Evolutionary conservation across 352 stramenopile species (phyloP), one percentile per base, ranked within the genome.

Genomic region (Globisporangium solare): DNA sequence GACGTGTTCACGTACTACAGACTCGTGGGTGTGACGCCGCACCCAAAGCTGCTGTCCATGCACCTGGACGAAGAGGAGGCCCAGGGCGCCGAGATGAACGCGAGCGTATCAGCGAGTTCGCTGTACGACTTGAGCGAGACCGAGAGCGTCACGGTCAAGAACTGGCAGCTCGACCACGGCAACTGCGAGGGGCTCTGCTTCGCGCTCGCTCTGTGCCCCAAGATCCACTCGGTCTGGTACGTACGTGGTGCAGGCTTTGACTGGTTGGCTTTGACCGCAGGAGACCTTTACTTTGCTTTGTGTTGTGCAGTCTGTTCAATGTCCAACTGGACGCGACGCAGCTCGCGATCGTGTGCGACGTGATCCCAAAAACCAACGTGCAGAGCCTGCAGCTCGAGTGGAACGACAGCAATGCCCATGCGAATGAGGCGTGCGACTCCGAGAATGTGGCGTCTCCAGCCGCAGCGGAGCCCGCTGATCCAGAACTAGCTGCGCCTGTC

Each of bases 131-230:
- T 89, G 40, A 74, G 66, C 32, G 82, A 92, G 35, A 63, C 83
- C 12, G 80, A 89, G 46, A 64, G 68, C 5, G 52, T 90, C 10
- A 64, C 37, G 2, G 48, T 92, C 35, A 81, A 79, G 50, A 76
- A 90, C 60, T 89, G 83, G 83, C 68, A 73, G 47, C 58, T 92
- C 0, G 83, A 92, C 56, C 64, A 70, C n/a, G 74, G 66, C 6
- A 87, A 78, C 43, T 78, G 73, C 48, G 56, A 54, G 0, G 74
- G 64, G 11, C 58, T 92, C 51, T 84, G 75, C 56, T 87, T 85
- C 41, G 76, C 74, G 1, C 67, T 92, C 15, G 61, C 74, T 37
- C 58, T 73, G 24, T 73, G 71, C 5, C 24, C 54, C 0, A 76
- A 62, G 40, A 70, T 89, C 59, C 70, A 74, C 51, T 85, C 76